These are phyloP conservation scores for Peronospora destructor DNA, from an alignment of 352 stramenopile genomes.

Conservation along the genomic window DNA sequence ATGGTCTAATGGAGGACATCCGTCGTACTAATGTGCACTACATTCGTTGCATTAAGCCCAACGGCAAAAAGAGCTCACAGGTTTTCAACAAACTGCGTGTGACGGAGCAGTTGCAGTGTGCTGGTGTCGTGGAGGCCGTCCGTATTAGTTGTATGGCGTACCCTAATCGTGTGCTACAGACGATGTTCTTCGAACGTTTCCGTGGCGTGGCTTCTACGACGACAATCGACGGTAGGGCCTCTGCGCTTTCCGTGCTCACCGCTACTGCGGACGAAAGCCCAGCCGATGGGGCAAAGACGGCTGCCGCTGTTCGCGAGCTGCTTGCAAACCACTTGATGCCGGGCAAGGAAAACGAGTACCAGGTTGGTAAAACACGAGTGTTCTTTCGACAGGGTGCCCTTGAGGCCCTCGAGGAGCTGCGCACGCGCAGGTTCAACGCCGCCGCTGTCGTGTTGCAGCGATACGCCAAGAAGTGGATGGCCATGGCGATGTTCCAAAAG, in stretches of 20 bases:
- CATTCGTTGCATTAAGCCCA: slow-evolving; percentile 98
- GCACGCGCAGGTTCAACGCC: slow-evolving; percentile 70
- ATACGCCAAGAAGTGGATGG: slow-evolving; percentile 78
- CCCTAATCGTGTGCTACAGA: slow-evolving; percentile 93
- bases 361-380: slow-evolving; percentile 88
- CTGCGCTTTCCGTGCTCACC: slow-evolving; percentile 31
- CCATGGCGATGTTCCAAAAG: slow-evolving; percentile 50
- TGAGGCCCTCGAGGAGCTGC: slow-evolving; percentile 86
- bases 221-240: slow-evolving; percentile 18
- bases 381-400: slow-evolving; percentile 91
- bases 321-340: slow-evolving; percentile 56
- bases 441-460: slow-evolving; percentile 76
- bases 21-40: slow-evolving; percentile 95
- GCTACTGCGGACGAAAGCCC: slow-evolving; percentile 34
- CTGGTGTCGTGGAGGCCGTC: slow-evolving; percentile 97
- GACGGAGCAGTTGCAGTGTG: slow-evolving; percentile 95
- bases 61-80: slow-evolving; percentile 89
- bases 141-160: slow-evolving; percentile 97
- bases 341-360: slow-evolving; percentile 58
- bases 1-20: slow-evolving; percentile 91
- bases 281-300: slow-evolving; percentile 29
- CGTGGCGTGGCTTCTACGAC: slow-evolving; percentile 42
- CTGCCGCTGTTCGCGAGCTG: slow-evolving; percentile 40
- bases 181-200: slow-evolving; percentile 81
- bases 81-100: slow-evolving; percentile 88